Percentiles rank a stretch among this genome's conserved stretches.
phyloP scores from a whole-genome alignment of 768 basidiomycete species.

The Trametes coccinea region DNA sequence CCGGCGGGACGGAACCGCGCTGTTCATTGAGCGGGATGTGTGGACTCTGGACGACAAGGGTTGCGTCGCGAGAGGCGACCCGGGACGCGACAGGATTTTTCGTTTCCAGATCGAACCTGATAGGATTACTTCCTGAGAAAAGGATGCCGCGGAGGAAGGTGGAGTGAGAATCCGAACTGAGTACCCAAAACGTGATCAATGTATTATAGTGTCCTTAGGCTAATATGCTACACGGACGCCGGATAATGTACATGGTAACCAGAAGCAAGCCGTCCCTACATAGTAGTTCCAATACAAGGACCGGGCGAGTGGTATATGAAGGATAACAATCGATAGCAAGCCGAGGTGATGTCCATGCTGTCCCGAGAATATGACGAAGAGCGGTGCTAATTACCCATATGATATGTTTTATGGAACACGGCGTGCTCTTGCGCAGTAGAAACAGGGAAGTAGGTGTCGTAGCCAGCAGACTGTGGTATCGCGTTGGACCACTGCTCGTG shows the following conservation, averaged over 20 bases:
- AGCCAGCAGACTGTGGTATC: conserved; percentile 46
- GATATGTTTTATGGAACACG: conserved; percentile 33
- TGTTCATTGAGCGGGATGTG: conserved; percentile 73
- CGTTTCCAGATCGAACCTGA: conserved; percentile 23
- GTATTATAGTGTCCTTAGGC: conserved; percentile 18
- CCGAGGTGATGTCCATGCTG: conserved; percentile 8
- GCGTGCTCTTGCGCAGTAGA: conserved; percentile 36
- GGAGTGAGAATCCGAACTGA: conserved; percentile 11
- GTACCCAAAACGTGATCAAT: conserved; percentile 5
- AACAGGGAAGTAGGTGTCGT: conserved; percentile 71
- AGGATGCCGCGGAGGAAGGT: conserved; percentile 9
- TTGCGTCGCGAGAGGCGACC: conserved; percentile 20
- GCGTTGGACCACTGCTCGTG: conserved; percentile 56
- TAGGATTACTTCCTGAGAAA: background rate
- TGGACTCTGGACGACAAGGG: conserved; percentile 52
- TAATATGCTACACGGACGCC: conserved; percentile 24
- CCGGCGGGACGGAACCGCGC: conserved; percentile 53
- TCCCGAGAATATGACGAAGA: conserved; percentile 15
- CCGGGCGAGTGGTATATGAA: conserved; percentile 16
- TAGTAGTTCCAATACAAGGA: conserved; percentile 13
- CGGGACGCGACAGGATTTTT: conserved; percentile 25
- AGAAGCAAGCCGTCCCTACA: conserved; percentile 11
- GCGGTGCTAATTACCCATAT: conserved; percentile 22
- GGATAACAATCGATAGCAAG: conserved; percentile 6
- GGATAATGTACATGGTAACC: conserved; percentile 21